Percentiles rank a stretch among this genome's conserved stretches.
Conservation (phyloP, 2,329 filamentous ascomycete genomes). For the Exophiala bonariae region DNA sequence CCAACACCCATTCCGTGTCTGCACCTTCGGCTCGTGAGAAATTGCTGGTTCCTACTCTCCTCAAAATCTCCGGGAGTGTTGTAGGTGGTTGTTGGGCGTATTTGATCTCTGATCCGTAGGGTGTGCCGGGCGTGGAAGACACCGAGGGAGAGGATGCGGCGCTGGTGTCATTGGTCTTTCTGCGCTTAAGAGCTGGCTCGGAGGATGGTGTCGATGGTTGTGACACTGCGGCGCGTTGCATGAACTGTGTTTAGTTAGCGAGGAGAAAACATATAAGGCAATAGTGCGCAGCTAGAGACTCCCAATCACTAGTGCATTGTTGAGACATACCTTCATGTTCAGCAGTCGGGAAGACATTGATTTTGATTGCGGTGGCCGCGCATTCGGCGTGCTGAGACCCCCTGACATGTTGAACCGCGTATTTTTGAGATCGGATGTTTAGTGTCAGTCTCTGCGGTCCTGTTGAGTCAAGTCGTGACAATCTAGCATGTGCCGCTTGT, state of each 20-base stretch:
- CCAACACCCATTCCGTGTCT: conserved; percentile 29
- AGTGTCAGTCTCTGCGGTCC: no score
- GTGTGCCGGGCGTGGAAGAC: conserved; percentile 12
- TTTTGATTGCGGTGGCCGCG: conserved; percentile 19
- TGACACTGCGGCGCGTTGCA: conserved; percentile 25
- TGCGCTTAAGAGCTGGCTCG: conserved; percentile 22
- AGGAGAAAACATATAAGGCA: no score
- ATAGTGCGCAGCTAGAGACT: no score
- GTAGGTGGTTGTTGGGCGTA: no score
- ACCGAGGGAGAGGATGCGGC: conserved; percentile 4
- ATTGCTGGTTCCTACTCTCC: conserved; percentile 18
- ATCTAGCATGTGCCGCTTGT: no score
- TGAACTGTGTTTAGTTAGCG: conserved; percentile 21
- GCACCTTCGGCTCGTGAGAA: conserved; percentile 16
- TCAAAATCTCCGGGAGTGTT: background rate
- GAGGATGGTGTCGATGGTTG: conserved; percentile 17
- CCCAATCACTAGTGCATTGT: no score
- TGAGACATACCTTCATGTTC: conserved; percentile 28
- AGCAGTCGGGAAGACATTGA: conserved; percentile 28
- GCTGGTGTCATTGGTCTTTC: conserved; percentile 13
- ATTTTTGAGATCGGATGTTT: no score
- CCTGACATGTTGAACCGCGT: conserved; percentile 13
- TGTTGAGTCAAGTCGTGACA: no score
- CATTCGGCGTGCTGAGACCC: conserved; percentile 16
- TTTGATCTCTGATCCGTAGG: background rate